Conservation (phyloP, 495 filamentous ascomycete genomes). For the Penicillium bovifimosum region DNA sequence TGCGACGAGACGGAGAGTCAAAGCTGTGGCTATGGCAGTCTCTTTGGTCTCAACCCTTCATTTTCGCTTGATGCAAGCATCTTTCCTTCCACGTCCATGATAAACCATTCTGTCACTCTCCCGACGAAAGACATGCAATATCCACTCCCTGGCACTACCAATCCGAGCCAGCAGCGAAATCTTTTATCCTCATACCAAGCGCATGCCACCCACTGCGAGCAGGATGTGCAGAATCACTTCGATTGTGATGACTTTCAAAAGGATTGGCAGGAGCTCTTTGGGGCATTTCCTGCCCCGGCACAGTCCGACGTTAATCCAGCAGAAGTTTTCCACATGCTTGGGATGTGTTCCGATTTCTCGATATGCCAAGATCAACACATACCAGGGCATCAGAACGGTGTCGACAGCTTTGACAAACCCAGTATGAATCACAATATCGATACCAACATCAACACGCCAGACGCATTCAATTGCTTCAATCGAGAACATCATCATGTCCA, state of each 20-base stretch:
- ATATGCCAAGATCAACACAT: slow-evolving; percentile 28
- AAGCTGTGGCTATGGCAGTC: slow-evolving; percentile 31
- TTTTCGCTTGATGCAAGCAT: slow-evolving; percentile 28
- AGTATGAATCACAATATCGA: slow-evolving; percentile 14
- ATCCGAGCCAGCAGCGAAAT: slow-evolving; percentile 20
- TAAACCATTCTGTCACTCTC: slow-evolving; percentile 13
- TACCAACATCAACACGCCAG: slow-evolving; percentile 12
- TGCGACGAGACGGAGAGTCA: slow-evolving; percentile 20
- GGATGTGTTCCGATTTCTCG: slow-evolving; percentile 34
- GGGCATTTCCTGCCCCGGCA: slow-evolving; percentile 19
- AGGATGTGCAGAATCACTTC: slow-evolving; percentile 29
- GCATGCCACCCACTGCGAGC: slow-evolving; percentile 31
- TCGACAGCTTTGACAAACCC: slow-evolving; percentile 8
- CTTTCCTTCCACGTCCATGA: slow-evolving; percentile 22
- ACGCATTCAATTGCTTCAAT: slow-evolving; percentile 29
- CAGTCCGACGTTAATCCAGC: slow-evolving; percentile 34
- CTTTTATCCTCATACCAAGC: slow-evolving; percentile 27
- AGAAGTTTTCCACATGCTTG: slow-evolving; percentile 41
- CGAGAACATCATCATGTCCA: slow-evolving; percentile 22
- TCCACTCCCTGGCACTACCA: slow-evolving; percentile 12
- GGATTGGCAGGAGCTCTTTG: slow-evolving; percentile 24
- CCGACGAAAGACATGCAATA: slow-evolving; percentile 20
- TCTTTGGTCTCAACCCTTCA: slow-evolving; percentile 32
- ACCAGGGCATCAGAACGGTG: slow-evolving; percentile 15
- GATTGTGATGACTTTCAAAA: slow-evolving; percentile 33